Conservation (phyloP, 352 stramenopile species). For the Plasmopara halstedii region DNA sequence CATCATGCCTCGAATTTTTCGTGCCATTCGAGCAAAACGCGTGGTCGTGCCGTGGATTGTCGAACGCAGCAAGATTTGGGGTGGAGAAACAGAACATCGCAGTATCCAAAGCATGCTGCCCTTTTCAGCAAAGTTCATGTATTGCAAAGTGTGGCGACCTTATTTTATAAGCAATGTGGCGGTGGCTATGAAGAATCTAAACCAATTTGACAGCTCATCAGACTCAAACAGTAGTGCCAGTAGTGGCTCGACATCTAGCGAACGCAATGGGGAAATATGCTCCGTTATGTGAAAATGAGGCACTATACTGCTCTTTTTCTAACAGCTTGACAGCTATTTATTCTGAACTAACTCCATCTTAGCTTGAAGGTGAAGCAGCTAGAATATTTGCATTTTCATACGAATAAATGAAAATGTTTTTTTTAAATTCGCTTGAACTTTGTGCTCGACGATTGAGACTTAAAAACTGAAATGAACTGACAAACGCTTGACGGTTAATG, state of each 20-base stretch:
- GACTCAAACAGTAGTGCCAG: conserved; percentile 16
- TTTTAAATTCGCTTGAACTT: too few relatives aligned
- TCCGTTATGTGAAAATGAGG: conserved; percentile 23
- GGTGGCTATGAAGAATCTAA: conserved; percentile 71
- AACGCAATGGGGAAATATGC: conserved; percentile 31
- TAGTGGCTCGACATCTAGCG: conserved; percentile 17
- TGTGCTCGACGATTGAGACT: too few relatives aligned
- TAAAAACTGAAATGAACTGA: too few relatives aligned
- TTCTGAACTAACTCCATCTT: conserved; percentile 17
- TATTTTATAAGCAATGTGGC: conserved; percentile 79
- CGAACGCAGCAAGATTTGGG: conserved; percentile 79
- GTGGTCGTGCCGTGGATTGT: conserved; percentile 83
- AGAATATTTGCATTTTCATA: background rate
- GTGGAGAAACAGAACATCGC: conserved; percentile 59
- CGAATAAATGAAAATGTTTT: background rate
- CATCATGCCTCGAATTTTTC: conserved; percentile 72
- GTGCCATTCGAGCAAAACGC: conserved; percentile 64
- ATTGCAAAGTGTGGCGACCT: conserved; percentile 75
- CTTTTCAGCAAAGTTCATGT: conserved; percentile 72
- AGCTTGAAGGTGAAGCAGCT: background rate
- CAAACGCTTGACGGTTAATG: background rate
- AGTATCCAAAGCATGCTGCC: conserved; percentile 63
- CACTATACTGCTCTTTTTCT: conserved; percentile 7
- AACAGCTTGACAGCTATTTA: conserved; percentile 32
- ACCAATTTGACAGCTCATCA: conserved; percentile 45